Evolutionary conservation across 1,139 yeast genomes (phyloP).

Genomic region (Petasospora rhodanensis): DNA sequence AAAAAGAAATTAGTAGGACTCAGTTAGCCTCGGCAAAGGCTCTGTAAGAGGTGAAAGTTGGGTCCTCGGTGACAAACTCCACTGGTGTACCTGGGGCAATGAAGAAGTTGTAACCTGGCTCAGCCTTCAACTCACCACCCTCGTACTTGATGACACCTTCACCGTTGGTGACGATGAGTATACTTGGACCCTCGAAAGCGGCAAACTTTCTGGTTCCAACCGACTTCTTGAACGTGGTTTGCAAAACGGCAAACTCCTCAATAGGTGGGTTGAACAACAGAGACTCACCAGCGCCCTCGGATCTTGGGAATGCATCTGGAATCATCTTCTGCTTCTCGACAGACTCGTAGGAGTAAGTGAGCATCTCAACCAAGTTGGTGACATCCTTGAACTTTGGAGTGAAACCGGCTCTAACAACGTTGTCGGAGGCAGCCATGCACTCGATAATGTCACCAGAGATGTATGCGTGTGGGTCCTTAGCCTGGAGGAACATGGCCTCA

Average conservation of each 20-base stretch:
- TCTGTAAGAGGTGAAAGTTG: slow-evolving; percentile 71
- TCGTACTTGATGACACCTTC: slow-evolving; percentile 53
- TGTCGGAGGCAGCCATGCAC: slow-evolving; percentile 99
- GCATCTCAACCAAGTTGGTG: slow-evolving; percentile 78
- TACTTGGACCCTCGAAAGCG: slow-evolving; percentile 80
- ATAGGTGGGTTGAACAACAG: slow-evolving; percentile 91
- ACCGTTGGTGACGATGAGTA: slow-evolving; percentile 81
- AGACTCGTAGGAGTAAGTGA: slow-evolving; percentile 84
- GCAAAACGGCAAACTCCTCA: slow-evolving; percentile 89
- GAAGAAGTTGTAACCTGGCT: slow-evolving; percentile 76
- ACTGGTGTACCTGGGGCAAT: slow-evolving; percentile 73
- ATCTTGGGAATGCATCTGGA: slow-evolving; percentile 55
- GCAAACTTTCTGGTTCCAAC: slow-evolving; percentile 47
- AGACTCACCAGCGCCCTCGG: slow-evolving; percentile 62
- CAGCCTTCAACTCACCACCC: slow-evolving; percentile 41
- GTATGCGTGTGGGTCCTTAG: slow-evolving; percentile 97
- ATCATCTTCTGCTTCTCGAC: slow-evolving; percentile 93
- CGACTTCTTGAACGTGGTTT: slow-evolving; percentile 50
- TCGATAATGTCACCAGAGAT: slow-evolving; percentile 95
- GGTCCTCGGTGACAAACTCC: slow-evolving; percentile 49
- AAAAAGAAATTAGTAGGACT: slow-evolving; percentile 4
- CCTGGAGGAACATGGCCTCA: slow-evolving; percentile 94
- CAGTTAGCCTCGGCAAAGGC: slow-evolving; percentile 71
- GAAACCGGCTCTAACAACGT: slow-evolving; percentile 97
- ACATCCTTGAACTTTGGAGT: slow-evolving; percentile 98